Evolutionary conservation across 768 basidiomycete genomes (phyloP).

Genomic region (Glaciozyma antarctica): DNA sequence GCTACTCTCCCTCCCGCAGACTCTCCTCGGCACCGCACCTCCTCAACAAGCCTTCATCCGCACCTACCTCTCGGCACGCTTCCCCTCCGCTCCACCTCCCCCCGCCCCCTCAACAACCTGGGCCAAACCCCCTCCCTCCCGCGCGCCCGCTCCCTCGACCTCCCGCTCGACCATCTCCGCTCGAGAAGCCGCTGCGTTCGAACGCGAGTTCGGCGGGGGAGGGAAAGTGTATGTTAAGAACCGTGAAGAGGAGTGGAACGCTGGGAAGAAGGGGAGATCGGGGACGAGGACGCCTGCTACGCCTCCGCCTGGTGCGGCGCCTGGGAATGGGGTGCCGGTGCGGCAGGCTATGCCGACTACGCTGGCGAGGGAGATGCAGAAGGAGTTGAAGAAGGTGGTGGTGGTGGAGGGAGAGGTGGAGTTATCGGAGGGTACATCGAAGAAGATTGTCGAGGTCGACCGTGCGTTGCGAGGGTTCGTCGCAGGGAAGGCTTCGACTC

Average conservation of each 20-base stretch:
- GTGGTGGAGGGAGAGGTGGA: slow-evolving; percentile 1
- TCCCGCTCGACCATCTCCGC: not conserved
- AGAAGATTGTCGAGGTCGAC: slow-evolving; percentile 6
- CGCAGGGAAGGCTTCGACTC: not conserved
- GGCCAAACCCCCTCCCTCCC: slow-evolving; percentile 2
- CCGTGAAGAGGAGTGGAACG: not conserved
- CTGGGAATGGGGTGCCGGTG: too few relatives aligned
- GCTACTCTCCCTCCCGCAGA: too few relatives aligned
- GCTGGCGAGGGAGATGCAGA: too few relatives aligned
- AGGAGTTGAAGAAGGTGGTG: not conserved
- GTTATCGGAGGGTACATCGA: slow-evolving; percentile 1
- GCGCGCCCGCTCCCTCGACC: not conserved
- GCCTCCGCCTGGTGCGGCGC: too few relatives aligned
- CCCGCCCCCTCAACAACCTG: not conserved
- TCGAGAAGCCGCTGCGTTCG: not conserved
- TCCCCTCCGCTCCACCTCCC: not conserved
- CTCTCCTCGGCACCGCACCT: slow-evolving; percentile 8
- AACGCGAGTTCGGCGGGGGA: not conserved
- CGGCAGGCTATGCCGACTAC: too few relatives aligned
- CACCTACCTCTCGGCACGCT: slow-evolving; percentile 5
- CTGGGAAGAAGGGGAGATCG: not conserved
- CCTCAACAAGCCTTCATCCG: not conserved
- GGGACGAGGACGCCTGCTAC: not conserved
- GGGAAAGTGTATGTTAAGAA: slow-evolving; percentile 13
- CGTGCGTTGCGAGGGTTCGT: not conserved